A percentile compares a stretch with the other conserved stretches of the same genome.
Evolutionary conservation across 2,329 filamentous ascomycete genomes (phyloP).

Genomic region (Rugonectria rugulosa): DNA sequence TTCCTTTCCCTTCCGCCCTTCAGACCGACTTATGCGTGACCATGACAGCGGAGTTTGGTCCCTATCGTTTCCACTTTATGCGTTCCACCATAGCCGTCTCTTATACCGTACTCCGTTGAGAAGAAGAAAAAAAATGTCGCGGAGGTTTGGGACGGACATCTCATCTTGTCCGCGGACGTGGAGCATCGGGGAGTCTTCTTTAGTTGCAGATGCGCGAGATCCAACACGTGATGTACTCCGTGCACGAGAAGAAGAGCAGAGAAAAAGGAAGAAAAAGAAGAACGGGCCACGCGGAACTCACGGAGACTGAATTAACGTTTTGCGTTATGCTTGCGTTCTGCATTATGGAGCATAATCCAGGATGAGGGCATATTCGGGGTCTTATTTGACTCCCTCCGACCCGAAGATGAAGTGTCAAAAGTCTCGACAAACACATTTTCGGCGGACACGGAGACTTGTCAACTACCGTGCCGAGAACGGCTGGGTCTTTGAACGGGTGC

Average conservation of each 20-base stretch:
- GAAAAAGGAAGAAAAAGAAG: not conserved
- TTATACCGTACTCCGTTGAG: no score
- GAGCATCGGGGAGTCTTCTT: no score
- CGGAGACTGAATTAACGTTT: not conserved
- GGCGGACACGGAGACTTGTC: constrained; percentile 5
- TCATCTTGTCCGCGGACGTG: no score
- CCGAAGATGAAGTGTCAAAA: not conserved
- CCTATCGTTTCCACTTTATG: no score
- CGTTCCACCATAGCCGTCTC: no score
- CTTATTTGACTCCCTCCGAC: not conserved
- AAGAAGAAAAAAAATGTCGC: not conserved
- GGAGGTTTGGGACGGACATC: not conserved
- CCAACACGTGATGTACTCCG: no score
- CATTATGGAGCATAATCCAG: not conserved
- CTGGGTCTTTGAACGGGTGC: no score
- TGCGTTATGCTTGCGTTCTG: not conserved
- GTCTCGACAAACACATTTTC: not conserved
- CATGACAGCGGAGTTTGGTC: no score
- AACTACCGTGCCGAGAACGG: constrained; percentile 9
- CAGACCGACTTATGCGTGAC: not conserved
- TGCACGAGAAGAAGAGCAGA: no score
- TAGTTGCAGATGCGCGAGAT: not conserved
- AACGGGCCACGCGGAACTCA: not conserved
- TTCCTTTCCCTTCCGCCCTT: no score
- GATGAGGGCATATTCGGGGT: not conserved